Evolutionary conservation across 1,284 basidiomycete species (phyloP).

Genomic region (Naganishia albida): DNA sequence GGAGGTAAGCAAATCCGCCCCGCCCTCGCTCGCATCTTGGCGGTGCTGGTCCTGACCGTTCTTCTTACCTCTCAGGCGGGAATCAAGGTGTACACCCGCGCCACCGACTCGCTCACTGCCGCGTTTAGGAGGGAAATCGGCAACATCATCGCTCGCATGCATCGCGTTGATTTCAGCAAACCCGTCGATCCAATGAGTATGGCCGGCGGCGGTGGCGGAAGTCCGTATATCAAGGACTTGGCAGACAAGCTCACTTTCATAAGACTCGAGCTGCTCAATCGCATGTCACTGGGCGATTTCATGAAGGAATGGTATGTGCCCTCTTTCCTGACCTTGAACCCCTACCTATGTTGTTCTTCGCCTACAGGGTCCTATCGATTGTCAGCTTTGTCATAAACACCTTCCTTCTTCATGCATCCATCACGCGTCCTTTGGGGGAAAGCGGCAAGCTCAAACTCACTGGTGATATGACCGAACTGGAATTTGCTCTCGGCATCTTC

Average conservation of each 20-base stretch:
- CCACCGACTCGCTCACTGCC: constrained; percentile 69
- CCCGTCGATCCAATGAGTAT: constrained; percentile 60
- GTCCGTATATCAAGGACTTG: constrained; percentile 84
- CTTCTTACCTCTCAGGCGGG: constrained; percentile 59
- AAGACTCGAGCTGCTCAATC: constrained; percentile 70
- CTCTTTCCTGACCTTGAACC: constrained; percentile 19
- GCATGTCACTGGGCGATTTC: constrained; percentile 69
- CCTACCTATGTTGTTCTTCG: constrained; percentile 1
- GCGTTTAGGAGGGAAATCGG: constrained; percentile 77
- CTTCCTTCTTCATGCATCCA: constrained; percentile 86
- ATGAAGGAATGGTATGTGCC: constrained; percentile 67
- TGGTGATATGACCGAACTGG: constrained; percentile 92
- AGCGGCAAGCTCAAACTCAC: constrained; percentile 86
- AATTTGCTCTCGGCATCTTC: constrained; percentile 82
- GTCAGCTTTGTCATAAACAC: constrained; percentile 74
- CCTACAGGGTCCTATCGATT: constrained; percentile 64
- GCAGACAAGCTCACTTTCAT: constrained; percentile 79
- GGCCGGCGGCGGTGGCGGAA: constrained; percentile 63
- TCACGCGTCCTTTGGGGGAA: constrained; percentile 83
- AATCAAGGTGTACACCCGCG: constrained; percentile 61
- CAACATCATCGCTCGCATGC: constrained; percentile 74
- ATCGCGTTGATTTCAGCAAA: constrained; percentile 77
- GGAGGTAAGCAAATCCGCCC: constrained; percentile 56
- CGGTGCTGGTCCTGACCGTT: background rate
- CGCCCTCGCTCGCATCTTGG: background rate